A percentile compares a stretch with the other conserved stretches of the same genome.
phyloP scores from a whole-genome alignment of 306 rosid genomes.

The Fagus sylvatica region DNA sequence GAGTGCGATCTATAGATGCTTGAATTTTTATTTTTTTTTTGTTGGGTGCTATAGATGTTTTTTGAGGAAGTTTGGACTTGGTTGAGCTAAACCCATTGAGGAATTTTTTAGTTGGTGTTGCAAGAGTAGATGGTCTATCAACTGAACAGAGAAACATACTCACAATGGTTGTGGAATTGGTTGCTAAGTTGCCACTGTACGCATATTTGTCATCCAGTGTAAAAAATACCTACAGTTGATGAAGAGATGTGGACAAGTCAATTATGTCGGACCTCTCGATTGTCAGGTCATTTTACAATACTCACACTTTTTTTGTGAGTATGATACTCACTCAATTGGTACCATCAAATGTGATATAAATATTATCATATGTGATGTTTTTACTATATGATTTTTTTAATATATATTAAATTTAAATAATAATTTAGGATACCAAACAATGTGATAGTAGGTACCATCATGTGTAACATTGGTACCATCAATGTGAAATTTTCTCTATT shows the following conservation, averaged over 20 bases:
- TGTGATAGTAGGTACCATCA: no score
- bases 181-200: constrained; percentile 30
- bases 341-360: no score
- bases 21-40: not conserved
- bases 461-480: no score
- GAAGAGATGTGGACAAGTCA: constrained; percentile 58
- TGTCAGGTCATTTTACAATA: not conserved
- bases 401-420: no score
- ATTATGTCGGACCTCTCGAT: constrained; percentile 55
- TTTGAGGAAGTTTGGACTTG: constrained; percentile 54
- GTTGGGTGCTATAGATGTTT: constrained; percentile 36
- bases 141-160: constrained; percentile 60
- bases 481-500: no score
- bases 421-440: no score
- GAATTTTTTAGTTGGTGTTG: constrained; percentile 53
- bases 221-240: constrained; percentile 43
- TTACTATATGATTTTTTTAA: no score
- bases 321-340: no score
- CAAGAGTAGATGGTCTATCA: constrained; percentile 50
- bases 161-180: constrained; percentile 55
- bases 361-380: no score
- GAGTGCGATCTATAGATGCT: no score
- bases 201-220: no score
- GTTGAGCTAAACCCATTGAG: constrained; percentile 47
- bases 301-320: no score